phyloP scores from a whole-genome alignment of 768 basidiomycete species.

The Fomitopsis serialis region DNA sequence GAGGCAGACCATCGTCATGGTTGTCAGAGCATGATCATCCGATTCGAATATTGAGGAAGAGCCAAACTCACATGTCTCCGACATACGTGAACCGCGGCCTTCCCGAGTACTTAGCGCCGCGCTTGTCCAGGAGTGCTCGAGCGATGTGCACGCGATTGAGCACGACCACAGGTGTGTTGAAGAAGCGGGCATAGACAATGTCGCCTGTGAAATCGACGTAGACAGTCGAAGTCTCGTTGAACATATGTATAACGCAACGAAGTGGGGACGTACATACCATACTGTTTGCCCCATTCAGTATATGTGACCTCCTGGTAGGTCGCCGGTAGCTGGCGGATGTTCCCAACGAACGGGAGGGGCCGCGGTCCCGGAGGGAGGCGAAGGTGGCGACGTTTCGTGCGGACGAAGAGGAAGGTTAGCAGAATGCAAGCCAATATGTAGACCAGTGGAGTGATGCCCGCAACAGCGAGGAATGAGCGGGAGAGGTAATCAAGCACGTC shows the following conservation, averaged over 20 bases:
- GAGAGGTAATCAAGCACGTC: too few species aligned
- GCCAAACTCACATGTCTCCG: constrained; percentile 19
- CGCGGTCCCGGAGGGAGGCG: constrained; percentile 24
- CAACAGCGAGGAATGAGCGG: too few species aligned
- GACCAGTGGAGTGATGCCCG: too few species aligned
- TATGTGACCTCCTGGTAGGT: constrained; percentile 20
- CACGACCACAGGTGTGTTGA: constrained; percentile 23
- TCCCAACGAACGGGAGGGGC: constrained; percentile 24
- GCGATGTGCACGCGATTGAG: constrained; percentile 27
- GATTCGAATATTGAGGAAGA: too few species aligned
- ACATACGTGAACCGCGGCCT: constrained; percentile 24
- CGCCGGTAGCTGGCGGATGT: constrained; percentile 23
- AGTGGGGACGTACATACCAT: too few species aligned
- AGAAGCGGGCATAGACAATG: constrained; percentile 25
- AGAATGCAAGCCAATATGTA: too few species aligned
- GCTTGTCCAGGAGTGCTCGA: constrained; percentile 28
- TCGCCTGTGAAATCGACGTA: constrained; percentile 23
- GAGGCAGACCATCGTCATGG: too few species aligned
- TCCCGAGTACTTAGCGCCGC: constrained; percentile 28
- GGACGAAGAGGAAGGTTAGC: too few species aligned
- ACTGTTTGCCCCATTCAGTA: constrained; percentile 22
- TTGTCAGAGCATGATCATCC: too few species aligned
- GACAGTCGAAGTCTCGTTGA: neutral
- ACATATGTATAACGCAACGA: neutral
- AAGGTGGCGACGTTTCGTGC: too few species aligned